phyloP scores from a whole-genome alignment of 257 asterid genomes.

The Catharanthus roseus region DNA sequence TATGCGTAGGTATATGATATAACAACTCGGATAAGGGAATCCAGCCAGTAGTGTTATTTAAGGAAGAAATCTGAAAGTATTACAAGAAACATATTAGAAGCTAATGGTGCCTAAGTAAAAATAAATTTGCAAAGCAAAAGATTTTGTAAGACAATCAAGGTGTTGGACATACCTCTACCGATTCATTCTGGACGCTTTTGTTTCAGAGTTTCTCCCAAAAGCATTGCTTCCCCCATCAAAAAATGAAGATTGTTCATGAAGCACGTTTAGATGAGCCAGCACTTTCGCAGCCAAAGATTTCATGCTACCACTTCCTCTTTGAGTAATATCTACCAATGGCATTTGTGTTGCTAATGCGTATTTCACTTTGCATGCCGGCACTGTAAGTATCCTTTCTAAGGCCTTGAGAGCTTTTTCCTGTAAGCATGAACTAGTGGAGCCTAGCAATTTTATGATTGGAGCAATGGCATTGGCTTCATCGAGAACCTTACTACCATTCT shows the following conservation, averaged over 20 bases:
- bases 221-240: constrained; percentile 22
- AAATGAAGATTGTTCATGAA: constrained; percentile 33
- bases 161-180: neutral
- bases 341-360: constrained; percentile 23
- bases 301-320: constrained; percentile 24
- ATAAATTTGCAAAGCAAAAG: neutral
- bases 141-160: neutral
- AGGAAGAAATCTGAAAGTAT: too few relatives aligned
- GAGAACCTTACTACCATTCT: neutral
- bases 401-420: constrained; percentile 8
- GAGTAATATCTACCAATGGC: constrained; percentile 42
- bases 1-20: too few relatives aligned
- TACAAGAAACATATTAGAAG: too few relatives aligned
- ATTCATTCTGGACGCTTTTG: neutral
- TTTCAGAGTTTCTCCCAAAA: neutral
- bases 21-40: too few relatives aligned
- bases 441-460: neutral
- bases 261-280: constrained; percentile 30
- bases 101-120: too few relatives aligned
- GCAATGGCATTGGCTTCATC: constrained; percentile 3
- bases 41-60: too few relatives aligned
- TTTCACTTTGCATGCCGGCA: neutral
- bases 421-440: neutral
- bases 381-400: neutral
- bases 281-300: constrained; percentile 45